Conservation (phyloP, 805 yeast genomes). For the Suhomyces prunicola region DNA sequence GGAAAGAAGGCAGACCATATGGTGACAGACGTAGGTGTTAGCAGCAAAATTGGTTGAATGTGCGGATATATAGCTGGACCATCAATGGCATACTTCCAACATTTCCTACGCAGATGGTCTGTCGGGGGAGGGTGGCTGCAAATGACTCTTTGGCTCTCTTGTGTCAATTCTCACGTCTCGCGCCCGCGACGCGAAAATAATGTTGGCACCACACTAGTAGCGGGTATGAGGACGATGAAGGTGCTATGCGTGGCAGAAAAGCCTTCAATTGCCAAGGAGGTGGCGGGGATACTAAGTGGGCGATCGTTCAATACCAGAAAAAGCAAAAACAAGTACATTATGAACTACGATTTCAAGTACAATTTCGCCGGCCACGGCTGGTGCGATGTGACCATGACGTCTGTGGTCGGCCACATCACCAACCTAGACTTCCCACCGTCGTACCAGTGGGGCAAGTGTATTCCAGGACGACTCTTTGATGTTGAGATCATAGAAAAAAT, state of each 20-base stretch:
- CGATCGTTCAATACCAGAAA: slow-evolving; percentile 51
- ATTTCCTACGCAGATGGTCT: too few relatives aligned
- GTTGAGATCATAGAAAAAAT: slow-evolving; percentile 56
- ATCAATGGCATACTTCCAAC: too few relatives aligned
- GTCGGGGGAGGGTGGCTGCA: background rate
- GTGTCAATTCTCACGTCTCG: background rate
- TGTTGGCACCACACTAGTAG: background rate
- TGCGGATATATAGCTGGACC: too few relatives aligned
- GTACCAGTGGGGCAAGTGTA: slow-evolving; percentile 63
- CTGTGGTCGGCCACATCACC: slow-evolving; percentile 84
- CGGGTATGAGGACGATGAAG: slow-evolving; percentile 43
- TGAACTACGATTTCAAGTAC: slow-evolving; percentile 75
- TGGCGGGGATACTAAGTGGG: slow-evolving; percentile 72
- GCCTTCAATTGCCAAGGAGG: slow-evolving; percentile 88
- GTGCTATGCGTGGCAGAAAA: slow-evolving; percentile 96
- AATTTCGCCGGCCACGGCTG: slow-evolving; percentile 59
- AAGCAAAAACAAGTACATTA: slow-evolving; percentile 58
- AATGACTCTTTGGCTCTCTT: too few relatives aligned
- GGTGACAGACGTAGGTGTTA: too few relatives aligned
- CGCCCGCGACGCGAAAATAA: background rate
- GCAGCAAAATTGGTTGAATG: too few relatives aligned
- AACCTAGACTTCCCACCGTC: slow-evolving; percentile 61
- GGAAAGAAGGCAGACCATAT: too few relatives aligned
- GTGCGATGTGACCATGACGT: slow-evolving; percentile 85
- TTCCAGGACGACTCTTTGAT: slow-evolving; percentile 63